phyloP scores from a whole-genome alignment of 1,284 basidiomycete species.

The Ustilago shanxiensis region DNA sequence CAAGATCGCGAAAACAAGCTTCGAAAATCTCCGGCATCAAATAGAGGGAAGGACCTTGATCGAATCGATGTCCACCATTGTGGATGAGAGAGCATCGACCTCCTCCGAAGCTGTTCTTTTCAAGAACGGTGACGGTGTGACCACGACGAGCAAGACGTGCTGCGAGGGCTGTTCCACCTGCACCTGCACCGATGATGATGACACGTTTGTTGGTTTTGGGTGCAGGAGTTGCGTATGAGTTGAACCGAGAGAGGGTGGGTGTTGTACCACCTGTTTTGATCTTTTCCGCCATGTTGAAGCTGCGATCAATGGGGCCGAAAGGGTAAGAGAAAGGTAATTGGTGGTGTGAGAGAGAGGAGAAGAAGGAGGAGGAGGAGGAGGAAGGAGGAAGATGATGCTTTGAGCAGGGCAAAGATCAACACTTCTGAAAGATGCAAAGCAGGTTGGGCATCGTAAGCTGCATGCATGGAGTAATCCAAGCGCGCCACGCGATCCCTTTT shows the following conservation, averaged over 20 bases:
- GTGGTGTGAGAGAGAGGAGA: not conserved
- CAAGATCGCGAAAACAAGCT: constrained; percentile 72
- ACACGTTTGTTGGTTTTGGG: constrained; percentile 51
- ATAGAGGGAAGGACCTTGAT: constrained; percentile 72
- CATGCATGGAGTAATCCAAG: not conserved
- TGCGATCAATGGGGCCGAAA: not conserved
- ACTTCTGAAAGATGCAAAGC: not conserved
- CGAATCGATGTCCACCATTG: constrained; percentile 72
- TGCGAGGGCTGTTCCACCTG: constrained; percentile 73
- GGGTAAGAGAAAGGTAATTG: too few relatives aligned
- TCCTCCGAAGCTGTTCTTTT: constrained; percentile 70
- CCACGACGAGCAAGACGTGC: constrained; percentile 72
- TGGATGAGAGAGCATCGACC: constrained; percentile 74
- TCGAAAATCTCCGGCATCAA: constrained; percentile 73
- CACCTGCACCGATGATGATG: constrained; percentile 71
- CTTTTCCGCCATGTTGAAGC: not conserved
- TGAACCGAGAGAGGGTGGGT: constrained; percentile 26
- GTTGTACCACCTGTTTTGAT: constrained; percentile 7
- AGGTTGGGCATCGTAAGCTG: constrained; percentile 1
- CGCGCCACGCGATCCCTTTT: not conserved
- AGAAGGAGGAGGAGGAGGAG: not conserved
- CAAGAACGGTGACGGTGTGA: constrained; percentile 72
- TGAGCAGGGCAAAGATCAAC: not conserved
- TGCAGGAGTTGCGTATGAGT: constrained; percentile 12
- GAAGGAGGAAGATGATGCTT: not conserved